A percentile compares a stretch with the other conserved stretches of the same genome.
These are phyloP conservation scores for Thielaviopsis populi DNA, from an alignment of 2,329 filamentous ascomycete species.

Conservation along the genomic window DNA sequence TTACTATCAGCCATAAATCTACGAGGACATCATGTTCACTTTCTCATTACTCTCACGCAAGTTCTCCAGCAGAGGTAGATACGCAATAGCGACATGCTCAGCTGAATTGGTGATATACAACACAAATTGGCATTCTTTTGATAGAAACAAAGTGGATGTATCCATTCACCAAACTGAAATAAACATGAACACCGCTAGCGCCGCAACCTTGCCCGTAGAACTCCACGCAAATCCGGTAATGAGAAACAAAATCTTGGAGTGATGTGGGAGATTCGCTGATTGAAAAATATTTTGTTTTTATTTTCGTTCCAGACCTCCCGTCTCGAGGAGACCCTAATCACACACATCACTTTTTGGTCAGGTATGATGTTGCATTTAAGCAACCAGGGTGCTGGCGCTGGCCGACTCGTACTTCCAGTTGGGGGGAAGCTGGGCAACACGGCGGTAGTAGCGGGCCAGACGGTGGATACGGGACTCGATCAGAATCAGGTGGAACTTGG, in stretches of 20 bases:
- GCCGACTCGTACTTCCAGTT: constrained; percentile 99
- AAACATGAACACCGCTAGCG: constrained; percentile 7
- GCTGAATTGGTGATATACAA: not conserved
- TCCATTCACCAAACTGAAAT: not conserved
- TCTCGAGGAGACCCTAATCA: constrained; percentile 13
- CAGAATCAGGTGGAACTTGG: constrained; percentile 99
- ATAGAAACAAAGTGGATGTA: constrained; percentile 9
- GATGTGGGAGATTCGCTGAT: constrained; percentile 13
- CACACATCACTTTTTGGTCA: constrained; percentile 14
- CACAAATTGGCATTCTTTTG: constrained; percentile 4
- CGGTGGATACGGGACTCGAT: constrained; percentile 99
- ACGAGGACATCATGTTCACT: not conserved
- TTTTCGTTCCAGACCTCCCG: constrained; percentile 14
- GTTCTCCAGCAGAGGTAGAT: not conserved
- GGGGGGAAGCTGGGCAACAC: constrained; percentile 66
- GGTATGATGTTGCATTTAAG: constrained; percentile 40
- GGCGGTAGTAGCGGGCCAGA: constrained; percentile 99
- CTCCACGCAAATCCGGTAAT: not conserved
- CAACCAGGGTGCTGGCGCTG: constrained; percentile 85
- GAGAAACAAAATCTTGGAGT: not conserved
- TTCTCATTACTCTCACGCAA: no score
- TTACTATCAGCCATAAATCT: not conserved
- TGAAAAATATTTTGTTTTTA: constrained; percentile 14
- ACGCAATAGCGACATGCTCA: constrained; percentile 2
- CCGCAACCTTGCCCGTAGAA: not conserved